These are phyloP conservation scores for Erigeron canadensis DNA, from an alignment of 129 eudicot genomes.

Conservation along the genomic window DNA sequence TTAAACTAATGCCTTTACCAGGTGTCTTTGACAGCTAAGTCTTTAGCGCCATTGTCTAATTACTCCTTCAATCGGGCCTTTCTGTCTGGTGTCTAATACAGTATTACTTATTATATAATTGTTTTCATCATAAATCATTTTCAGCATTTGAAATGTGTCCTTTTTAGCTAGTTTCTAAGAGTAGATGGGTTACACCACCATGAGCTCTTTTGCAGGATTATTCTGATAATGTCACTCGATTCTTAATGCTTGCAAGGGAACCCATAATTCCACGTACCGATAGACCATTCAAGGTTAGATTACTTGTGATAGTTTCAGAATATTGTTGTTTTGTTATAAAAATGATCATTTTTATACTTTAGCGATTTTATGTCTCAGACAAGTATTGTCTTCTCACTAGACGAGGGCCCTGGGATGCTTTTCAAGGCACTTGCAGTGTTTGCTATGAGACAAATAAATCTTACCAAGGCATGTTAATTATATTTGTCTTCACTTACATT, in stretches of 20 bases:
- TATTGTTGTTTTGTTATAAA: neutral
- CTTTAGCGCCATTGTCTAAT: too few relatives aligned
- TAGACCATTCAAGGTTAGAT: constrained; percentile 87
- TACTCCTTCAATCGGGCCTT: too few relatives aligned
- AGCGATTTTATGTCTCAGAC: constrained; percentile 45
- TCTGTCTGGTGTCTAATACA: too few relatives aligned
- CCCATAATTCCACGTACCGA: constrained; percentile 87
- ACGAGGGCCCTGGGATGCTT: constrained; percentile 96
- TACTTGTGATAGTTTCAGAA: neutral
- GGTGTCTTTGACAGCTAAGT: too few relatives aligned
- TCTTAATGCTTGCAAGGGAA: constrained; percentile 92
- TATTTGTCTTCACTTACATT: neutral
- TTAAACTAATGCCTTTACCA: neutral
- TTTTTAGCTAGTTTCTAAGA: too few relatives aligned
- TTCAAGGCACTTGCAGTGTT: constrained; percentile 97
- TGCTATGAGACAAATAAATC: constrained; percentile 88
- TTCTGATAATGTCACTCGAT: constrained; percentile 90
- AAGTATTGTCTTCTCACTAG: constrained; percentile 91
- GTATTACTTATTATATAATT: too few relatives aligned
- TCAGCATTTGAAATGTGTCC: too few relatives aligned
- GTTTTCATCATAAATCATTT: too few relatives aligned
- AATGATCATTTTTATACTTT: neutral
- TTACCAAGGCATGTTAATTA: constrained; percentile 55
- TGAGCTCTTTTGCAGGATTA: constrained; percentile 54
- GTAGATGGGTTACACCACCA: too few relatives aligned